Base-by-base conservation (phyloP, 139 green algal genomes). In the Picochlorum costavermella region DNA sequence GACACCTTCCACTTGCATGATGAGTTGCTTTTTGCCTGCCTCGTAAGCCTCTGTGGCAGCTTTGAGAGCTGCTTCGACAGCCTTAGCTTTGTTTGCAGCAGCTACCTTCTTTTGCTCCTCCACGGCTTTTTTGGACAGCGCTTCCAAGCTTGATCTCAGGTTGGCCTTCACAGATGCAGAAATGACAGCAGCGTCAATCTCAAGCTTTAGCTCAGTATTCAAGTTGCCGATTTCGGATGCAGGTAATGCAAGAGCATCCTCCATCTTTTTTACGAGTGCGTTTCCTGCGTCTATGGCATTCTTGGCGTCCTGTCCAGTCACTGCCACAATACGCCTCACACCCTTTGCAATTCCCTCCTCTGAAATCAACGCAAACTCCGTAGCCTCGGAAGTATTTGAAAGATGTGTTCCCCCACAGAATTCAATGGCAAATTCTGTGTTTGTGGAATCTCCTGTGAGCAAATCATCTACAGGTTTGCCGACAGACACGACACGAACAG, bases 321-420 rank as follows among this genome's bases (percentile, higher is more conserved):
- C 68, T 2, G 84, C 92, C 23, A 96, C 78, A 30, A 99, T 86
- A 44, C 94, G 84, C 28, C 72, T 50, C 20, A 78, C 37, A 40
- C 72, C 80, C 86, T 98, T 98, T 65, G 93, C 87, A 46, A 97
- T 94, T 60, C 88, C 94, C 75, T 96, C 92, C 78, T 99, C 94
- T 14, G 60, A 80, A n/a, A 98, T 48, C 31, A 99, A 75, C 16
- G 82, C 92, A 75, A 99, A 99, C 0, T 80, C 78, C 26, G 70
- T 63, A 10, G 92, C 94, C 40, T 84, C n/a, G 10, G 23, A 23
- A 10, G 92, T 97, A 81, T 92, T 92, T 51, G 31, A 57, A 59
- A 99, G 76, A 74, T 99, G 94, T 3, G 92, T 98, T 51, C 94
- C 94, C 36, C 94, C 94, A 74, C 94, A 99, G 68, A 99, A 99